Conservation (phyloP, 2,329 filamentous ascomycete species). For the Tolypocladium endophyticum region DNA sequence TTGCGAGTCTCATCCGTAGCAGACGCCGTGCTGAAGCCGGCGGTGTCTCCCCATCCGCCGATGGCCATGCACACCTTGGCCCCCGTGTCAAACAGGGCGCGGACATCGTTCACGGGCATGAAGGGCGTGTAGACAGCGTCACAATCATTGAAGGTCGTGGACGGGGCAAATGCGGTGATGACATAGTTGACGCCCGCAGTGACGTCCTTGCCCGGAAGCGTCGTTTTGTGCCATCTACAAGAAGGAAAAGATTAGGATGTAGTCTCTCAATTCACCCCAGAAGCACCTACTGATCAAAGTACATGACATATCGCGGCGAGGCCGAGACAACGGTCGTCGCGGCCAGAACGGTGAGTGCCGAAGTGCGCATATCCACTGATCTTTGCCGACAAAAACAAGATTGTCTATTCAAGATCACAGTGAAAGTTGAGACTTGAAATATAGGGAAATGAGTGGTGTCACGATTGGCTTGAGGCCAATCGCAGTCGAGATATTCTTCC, state of each 20-base stretch:
- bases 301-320: conserved; percentile 25
- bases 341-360: conserved; percentile 7
- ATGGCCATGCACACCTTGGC: conserved; percentile 54
- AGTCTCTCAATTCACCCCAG: not conserved
- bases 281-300: conserved; percentile 32
- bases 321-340: conserved; percentile 10
- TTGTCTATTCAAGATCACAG: not conserved
- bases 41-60: conserved; percentile 54
- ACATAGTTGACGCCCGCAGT: conserved; percentile 41
- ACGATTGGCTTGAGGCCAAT: not conserved
- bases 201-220: conserved; percentile 22
- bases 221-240: conserved; percentile 28
- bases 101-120: conserved; percentile 37
- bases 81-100: conserved; percentile 38
- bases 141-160: conserved; percentile 33
- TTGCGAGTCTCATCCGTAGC: conserved; percentile 34
- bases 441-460: not conserved
- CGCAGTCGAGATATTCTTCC: not conserved
- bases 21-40: conserved; percentile 41
- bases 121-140: conserved; percentile 39
- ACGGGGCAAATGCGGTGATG: conserved; percentile 43
- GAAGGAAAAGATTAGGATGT: not conserved
- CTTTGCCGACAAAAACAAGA: not conserved
- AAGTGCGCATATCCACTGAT: conserved; percentile 5
- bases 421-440: not conserved